Percentiles rank a stretch among this genome's conserved stretches.
Conservation (phyloP, 2,329 filamentous ascomycete genomes). For the Fusarium chaquense region DNA sequence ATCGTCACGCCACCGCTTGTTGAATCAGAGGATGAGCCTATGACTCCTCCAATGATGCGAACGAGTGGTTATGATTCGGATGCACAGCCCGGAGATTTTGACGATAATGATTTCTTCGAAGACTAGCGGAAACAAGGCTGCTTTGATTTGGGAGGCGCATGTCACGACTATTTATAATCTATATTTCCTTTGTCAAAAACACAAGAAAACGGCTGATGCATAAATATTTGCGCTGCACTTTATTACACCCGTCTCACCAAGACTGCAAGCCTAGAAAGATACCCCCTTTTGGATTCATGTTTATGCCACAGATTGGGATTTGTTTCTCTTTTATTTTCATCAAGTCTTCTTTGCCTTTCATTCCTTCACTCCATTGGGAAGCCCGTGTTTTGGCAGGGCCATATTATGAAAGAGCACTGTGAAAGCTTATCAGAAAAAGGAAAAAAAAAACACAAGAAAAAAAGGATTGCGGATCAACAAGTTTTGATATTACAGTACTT, state of each 20-base stretch:
- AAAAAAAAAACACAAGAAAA: constrained; percentile 14
- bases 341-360: constrained; percentile 30
- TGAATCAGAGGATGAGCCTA: constrained; percentile 56
- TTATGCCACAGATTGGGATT: constrained; percentile 47
- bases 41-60: constrained; percentile 73
- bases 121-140: constrained; percentile 46
- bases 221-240: constrained; percentile 41
- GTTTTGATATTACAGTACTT: constrained; percentile 27
- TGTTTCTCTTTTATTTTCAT: constrained; percentile 23
- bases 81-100: constrained; percentile 69
- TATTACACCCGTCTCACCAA: constrained; percentile 48
- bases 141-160: constrained; percentile 12
- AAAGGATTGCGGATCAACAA: constrained; percentile 25
- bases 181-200: constrained; percentile 48
- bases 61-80: constrained; percentile 70
- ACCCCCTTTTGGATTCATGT: constrained; percentile 56
- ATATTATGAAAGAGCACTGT: constrained; percentile 12
- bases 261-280: constrained; percentile 57
- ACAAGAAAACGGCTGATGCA: constrained; percentile 44
- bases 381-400: constrained; percentile 12
- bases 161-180: constrained; percentile 23
- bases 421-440: constrained; percentile 18
- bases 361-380: constrained; percentile 21
- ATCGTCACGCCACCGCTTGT: constrained; percentile 55
- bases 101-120: constrained; percentile 70